Evolutionary conservation across 352 stramenopile genomes (phyloP).

Genomic region (Phytophthora vignae): DNA sequence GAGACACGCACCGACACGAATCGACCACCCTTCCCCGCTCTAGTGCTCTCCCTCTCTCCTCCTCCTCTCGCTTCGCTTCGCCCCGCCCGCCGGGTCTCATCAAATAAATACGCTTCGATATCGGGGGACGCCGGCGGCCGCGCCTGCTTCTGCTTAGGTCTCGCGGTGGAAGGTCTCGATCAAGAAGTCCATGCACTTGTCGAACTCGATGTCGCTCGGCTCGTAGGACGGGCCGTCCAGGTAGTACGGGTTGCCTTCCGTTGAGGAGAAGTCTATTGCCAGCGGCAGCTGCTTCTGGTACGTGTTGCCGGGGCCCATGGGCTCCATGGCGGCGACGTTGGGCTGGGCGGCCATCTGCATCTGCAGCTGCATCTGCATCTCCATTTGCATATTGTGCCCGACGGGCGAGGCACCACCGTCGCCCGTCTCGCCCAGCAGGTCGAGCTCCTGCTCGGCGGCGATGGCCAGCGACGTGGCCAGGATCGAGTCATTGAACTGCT

Average conservation of each 20-base stretch:
- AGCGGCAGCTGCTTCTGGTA: constrained; percentile 60
- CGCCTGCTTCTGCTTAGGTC: constrained; percentile 22
- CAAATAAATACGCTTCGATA: constrained; percentile 57
- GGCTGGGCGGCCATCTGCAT: constrained; percentile 28
- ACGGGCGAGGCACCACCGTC: constrained; percentile 44
- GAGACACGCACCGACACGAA: constrained; percentile 41
- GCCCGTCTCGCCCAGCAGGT: constrained; percentile 62
- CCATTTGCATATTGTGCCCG: constrained; percentile 28
- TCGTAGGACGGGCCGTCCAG: constrained; percentile 55
- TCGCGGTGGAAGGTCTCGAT: constrained; percentile 78
- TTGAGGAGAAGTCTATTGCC: constrained; percentile 57
- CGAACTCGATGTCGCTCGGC: constrained; percentile 73
- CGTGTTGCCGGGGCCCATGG: constrained; percentile 43
- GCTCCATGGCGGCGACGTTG: constrained; percentile 29
- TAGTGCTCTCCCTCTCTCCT: constrained; percentile 9
- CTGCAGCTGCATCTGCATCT: constrained; percentile 32
- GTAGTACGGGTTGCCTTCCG: constrained; percentile 57
- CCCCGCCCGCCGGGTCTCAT: constrained; percentile 27
- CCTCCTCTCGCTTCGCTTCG: constrained; percentile 7
- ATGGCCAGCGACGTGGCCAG: constrained; percentile 80
- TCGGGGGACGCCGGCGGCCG: constrained; percentile 12
- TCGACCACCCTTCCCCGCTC: constrained; percentile 17
- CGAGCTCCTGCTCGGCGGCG: constrained; percentile 71
- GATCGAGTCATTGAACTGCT: constrained; percentile 87
- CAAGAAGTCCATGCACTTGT: constrained; percentile 85